These are phyloP conservation scores for Epichloe coenophiala DNA, from an alignment of 2,329 filamentous ascomycete species.

Conservation along the genomic window DNA sequence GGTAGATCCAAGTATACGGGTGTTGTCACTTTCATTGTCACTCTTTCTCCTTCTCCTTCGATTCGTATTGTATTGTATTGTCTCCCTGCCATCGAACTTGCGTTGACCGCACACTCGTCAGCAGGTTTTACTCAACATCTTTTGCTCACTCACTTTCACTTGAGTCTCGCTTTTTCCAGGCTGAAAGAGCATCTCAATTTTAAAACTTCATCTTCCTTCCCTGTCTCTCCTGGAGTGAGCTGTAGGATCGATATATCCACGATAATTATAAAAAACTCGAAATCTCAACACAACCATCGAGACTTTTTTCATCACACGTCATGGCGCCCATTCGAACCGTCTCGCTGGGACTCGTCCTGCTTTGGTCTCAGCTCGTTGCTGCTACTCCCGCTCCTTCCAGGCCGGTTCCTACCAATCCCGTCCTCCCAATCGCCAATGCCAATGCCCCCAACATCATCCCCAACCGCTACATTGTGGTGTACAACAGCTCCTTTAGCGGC, in stretches of 20 bases:
- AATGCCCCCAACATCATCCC: conserved; percentile 34
- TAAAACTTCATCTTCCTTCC: neutral
- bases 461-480: conserved; percentile 51
- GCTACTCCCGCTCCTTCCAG: neutral
- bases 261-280: neutral
- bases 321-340: neutral
- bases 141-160: neutral
- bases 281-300: too few species aligned
- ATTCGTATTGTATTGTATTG: neutral
- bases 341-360: neutral
- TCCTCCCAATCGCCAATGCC: conserved; percentile 35
- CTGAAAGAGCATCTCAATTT: neutral
- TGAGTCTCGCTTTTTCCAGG: neutral
- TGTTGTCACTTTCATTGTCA: neutral
- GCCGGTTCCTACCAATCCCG: neutral
- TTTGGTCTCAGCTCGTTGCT: neutral
- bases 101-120: neutral
- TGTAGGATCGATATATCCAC: neutral
- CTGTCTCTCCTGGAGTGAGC: neutral
- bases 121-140: neutral
- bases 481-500: conserved; percentile 39
- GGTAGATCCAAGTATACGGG: neutral
- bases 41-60: neutral
- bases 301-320: neutral
- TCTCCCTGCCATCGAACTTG: neutral